Conservation (phyloP, 148 eudicot genomes). For the Rhododendron henanense region DNA sequence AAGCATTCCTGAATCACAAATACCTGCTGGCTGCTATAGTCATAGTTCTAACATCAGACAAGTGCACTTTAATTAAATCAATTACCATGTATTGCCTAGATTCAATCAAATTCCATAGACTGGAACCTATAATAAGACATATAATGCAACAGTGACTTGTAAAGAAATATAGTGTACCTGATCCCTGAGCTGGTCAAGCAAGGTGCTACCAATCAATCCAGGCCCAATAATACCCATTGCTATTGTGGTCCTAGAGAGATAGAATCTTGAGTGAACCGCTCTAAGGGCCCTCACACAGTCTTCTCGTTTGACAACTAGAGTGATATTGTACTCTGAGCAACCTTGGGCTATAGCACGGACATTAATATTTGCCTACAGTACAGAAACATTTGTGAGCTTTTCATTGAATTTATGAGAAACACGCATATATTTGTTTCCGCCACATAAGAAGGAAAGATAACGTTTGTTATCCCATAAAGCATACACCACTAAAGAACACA, state of each 20-base stretch:
- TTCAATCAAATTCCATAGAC: neutral
- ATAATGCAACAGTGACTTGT: too few relatives aligned
- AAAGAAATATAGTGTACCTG: slow-evolving; percentile 43
- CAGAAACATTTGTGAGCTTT: slow-evolving; percentile 7
- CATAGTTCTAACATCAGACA: neutral
- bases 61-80: neutral
- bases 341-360: slow-evolving; percentile 99
- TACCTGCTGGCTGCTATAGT: neutral
- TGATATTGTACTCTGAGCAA: slow-evolving; percentile 92
- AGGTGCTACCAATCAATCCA: slow-evolving; percentile 88
- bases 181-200: slow-evolving; percentile 91
- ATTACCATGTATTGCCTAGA: neutral
- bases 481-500: slow-evolving; percentile 7
- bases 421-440: neutral
- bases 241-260: slow-evolving; percentile 84
- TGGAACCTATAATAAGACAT: neutral
- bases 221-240: slow-evolving; percentile 98
- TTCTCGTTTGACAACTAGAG: slow-evolving; percentile 82
- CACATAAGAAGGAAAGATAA: neutral
- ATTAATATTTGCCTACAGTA: slow-evolving; percentile 86
- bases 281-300: slow-evolving; percentile 87
- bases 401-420: neutral
- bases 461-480: neutral
- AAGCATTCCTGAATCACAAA: neutral
- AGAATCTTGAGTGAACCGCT: slow-evolving; percentile 95